Conservation (phyloP, 345 rosid species). For the Camelina sativa region DNA sequence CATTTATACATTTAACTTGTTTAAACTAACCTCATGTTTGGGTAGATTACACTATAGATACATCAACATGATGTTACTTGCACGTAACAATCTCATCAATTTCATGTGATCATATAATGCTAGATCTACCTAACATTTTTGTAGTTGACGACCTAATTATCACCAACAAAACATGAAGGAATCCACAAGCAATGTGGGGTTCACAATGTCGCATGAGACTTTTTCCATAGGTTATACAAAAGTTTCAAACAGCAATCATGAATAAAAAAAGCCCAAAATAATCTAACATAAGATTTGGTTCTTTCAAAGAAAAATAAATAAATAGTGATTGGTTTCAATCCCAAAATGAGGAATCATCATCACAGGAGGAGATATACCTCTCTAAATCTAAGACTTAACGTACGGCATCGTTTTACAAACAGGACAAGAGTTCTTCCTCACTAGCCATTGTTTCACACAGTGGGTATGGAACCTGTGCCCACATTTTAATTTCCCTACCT, state of each 20-base stretch:
- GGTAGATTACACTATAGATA: neutral
- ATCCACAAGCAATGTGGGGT: slow-evolving; percentile 36
- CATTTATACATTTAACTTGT: neutral
- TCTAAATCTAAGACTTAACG: slow-evolving; percentile 27
- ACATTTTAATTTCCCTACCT: slow-evolving; percentile 72
- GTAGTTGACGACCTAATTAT: slow-evolving; percentile 33
- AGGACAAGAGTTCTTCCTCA: slow-evolving; percentile 84
- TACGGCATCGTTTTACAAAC: slow-evolving; percentile 69
- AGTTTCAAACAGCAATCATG: slow-evolving; percentile 5
- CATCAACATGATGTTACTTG: slow-evolving; percentile 29
- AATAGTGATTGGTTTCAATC: slow-evolving; percentile 23
- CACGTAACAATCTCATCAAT: slow-evolving; percentile 34
- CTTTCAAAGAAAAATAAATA: neutral
- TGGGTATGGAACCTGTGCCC: slow-evolving; percentile 77
- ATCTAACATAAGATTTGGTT: slow-evolving; percentile 15
- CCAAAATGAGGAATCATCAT: slow-evolving; percentile 16
- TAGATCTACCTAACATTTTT: slow-evolving; percentile 38
- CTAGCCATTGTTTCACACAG: slow-evolving; percentile 90
- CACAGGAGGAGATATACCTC: slow-evolving; percentile 1
- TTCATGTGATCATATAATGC: slow-evolving; percentile 28
- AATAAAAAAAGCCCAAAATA: slow-evolving; percentile 3
- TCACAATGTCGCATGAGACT: slow-evolving; percentile 17
- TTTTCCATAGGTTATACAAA: slow-evolving; percentile 7
- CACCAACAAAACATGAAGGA: slow-evolving; percentile 25
- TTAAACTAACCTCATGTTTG: neutral